A percentile compares a stretch with the other conserved stretches of the same genome.
These are phyloP conservation scores for Myxozyma geophila DNA, from an alignment of 805 yeast genomes.

Conservation along the genomic window DNA sequence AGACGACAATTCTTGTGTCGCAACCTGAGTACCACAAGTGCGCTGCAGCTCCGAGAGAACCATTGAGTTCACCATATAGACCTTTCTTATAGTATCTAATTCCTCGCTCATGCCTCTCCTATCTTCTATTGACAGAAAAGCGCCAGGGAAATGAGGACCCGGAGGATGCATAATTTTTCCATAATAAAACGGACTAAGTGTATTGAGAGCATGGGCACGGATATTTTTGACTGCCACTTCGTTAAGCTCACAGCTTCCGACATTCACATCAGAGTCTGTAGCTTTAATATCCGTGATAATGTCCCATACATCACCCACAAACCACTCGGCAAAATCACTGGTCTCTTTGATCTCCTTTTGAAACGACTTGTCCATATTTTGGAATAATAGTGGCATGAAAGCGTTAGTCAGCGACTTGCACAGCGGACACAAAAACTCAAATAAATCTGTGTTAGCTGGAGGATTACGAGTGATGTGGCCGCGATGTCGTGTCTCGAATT, in stretches of 20 bases:
- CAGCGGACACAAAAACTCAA: constrained; percentile 85
- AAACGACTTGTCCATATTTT: constrained; percentile 48
- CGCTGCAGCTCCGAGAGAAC: constrained; percentile 14
- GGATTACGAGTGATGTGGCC: constrained; percentile 79
- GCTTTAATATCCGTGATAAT: constrained; percentile 18
- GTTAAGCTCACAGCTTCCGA: neutral
- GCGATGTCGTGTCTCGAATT: constrained; percentile 57
- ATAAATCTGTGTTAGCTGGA: constrained; percentile 71
- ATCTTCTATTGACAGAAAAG: constrained; percentile 12
- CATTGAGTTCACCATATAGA: constrained; percentile 4
- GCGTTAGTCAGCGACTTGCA: constrained; percentile 86
- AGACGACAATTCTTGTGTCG: neutral
- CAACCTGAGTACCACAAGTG: constrained; percentile 7
- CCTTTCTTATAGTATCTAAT: constrained; percentile 3
- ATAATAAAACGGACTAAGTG: constrained; percentile 7
- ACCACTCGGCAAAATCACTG: constrained; percentile 29
- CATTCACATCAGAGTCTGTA: neutral
- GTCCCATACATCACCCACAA: constrained; percentile 32
- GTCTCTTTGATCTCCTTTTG: constrained; percentile 14
- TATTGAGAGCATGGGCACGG: constrained; percentile 7
- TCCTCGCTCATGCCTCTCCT: constrained; percentile 3
- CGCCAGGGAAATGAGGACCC: constrained; percentile 5
- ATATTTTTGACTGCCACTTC: constrained; percentile 4
- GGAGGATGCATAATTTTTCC: constrained; percentile 10
- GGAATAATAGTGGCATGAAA: constrained; percentile 77